These are phyloP conservation scores for Chaetomium olivaceum DNA, from an alignment of 2,329 filamentous ascomycete species.

Conservation along the genomic window DNA sequence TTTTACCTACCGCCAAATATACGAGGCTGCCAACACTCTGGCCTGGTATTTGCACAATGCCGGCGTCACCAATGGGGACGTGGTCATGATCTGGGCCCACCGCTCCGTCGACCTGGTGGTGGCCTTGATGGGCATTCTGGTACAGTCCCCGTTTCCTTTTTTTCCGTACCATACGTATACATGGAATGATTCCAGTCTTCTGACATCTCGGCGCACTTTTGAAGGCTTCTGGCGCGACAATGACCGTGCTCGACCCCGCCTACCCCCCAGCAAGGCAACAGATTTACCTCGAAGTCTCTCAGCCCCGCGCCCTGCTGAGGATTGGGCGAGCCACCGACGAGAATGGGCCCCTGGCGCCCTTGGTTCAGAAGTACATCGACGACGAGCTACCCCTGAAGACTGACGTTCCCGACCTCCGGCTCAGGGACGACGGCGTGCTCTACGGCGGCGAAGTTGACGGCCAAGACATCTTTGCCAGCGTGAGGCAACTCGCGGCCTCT, in stretches of 20 bases:
- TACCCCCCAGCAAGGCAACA: slow-evolving; percentile 81
- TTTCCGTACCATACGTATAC: no score
- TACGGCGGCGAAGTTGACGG: slow-evolving; percentile 67
- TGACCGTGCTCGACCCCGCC: slow-evolving; percentile 72
- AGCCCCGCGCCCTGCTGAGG: slow-evolving; percentile 67
- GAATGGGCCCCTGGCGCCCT: slow-evolving; percentile 53
- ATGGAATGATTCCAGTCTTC: background rate
- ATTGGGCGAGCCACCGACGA: slow-evolving; percentile 72
- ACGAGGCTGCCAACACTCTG: slow-evolving; percentile 78
- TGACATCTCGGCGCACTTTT: background rate
- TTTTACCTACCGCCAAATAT: slow-evolving; percentile 85
- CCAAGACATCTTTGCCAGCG: slow-evolving; percentile 64
- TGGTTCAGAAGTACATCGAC: slow-evolving; percentile 65
- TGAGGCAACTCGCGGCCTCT: slow-evolving; percentile 52
- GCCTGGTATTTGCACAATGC: slow-evolving; percentile 75
- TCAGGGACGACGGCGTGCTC: slow-evolving; percentile 70
- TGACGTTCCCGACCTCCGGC: slow-evolving; percentile 70
- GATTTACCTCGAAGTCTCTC: slow-evolving; percentile 71
- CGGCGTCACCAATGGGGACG: slow-evolving; percentile 76
- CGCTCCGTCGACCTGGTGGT: slow-evolving; percentile 67
- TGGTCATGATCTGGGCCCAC: slow-evolving; percentile 90
- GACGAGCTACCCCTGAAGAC: slow-evolving; percentile 72
- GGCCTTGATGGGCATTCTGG: slow-evolving; percentile 75
- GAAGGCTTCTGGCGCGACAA: slow-evolving; percentile 59
- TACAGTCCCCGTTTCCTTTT: slow-evolving; percentile 33